Conservation (phyloP, 2,329 filamentous ascomycete genomes). For the Fusarium xylarioides region DNA sequence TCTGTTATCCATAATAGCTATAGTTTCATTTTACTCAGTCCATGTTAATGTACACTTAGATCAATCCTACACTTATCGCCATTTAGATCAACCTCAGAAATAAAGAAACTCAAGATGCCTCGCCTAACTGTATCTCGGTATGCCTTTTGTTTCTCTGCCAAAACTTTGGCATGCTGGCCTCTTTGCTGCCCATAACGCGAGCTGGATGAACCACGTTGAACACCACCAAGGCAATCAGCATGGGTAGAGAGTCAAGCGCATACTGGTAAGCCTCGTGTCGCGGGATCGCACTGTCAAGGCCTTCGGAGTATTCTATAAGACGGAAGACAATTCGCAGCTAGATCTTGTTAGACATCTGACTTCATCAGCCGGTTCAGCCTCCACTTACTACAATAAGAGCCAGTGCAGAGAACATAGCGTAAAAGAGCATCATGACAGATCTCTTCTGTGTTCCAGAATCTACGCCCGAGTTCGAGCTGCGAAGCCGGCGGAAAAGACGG, state of each 20-base stretch:
- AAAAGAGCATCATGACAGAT: not conserved
- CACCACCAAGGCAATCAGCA: not conserved
- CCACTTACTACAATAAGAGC: not conserved
- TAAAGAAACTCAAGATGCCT: not conserved
- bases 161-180: not conserved
- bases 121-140: not conserved
- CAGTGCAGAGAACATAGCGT: not conserved
- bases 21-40: too few species aligned
- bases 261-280: not conserved
- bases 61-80: fast-evolving
- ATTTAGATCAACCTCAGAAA: fast-evolving
- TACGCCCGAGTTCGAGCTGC: not conserved
- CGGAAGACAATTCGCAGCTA: not conserved
- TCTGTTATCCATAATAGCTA: not conserved
- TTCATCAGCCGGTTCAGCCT: fast-evolving
- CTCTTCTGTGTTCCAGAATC: not conserved
- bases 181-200: not conserved
- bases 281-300: not conserved
- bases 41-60: fast-evolving
- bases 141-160: not conserved
- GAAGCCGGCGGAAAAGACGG: not conserved
- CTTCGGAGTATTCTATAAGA: not conserved
- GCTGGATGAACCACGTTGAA: not conserved
- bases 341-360: fast-evolving
- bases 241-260: not conserved